Percentiles rank a stretch among this genome's conserved stretches.
phyloP scores from a whole-genome alignment of 208 protist genomes.

The Leishmania turanica region DNA sequence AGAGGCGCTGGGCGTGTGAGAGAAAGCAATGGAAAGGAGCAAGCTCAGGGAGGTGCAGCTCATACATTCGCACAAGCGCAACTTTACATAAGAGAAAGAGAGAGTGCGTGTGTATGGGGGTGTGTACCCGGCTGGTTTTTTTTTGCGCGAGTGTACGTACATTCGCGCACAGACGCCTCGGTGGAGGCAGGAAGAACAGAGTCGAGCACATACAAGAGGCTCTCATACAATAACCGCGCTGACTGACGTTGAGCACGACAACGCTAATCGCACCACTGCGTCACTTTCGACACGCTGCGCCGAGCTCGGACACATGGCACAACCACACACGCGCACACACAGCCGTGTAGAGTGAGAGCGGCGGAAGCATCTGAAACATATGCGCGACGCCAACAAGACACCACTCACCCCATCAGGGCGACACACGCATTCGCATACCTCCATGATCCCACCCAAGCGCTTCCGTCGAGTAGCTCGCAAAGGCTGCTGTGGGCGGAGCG shows the following conservation, averaged over 20 bases:
- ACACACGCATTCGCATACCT: background rate
- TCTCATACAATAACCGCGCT: background rate
- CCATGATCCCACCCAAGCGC: background rate
- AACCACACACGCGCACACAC: background rate
- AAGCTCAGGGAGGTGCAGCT: background rate
- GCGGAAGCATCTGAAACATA: conserved; percentile 5
- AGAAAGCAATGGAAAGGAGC: background rate
- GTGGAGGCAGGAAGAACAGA: background rate
- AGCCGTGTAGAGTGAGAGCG: background rate
- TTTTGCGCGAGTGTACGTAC: background rate
- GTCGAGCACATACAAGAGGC: background rate
- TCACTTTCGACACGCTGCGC: background rate
- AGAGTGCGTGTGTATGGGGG: background rate
- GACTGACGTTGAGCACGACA: background rate
- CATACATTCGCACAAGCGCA: background rate
- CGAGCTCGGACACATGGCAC: background rate
- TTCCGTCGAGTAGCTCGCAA: background rate
- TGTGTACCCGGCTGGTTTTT: background rate
- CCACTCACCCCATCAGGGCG: background rate
- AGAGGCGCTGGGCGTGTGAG: background rate
- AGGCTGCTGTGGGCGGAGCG: too few species aligned
- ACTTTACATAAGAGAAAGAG: background rate
- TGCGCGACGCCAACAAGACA: background rate
- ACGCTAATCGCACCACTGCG: conserved; percentile 10
- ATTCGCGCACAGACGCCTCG: background rate